These are phyloP conservation scores for Aspergillus phoenicis DNA, from an alignment of 2,329 filamentous ascomycete genomes.

Conservation along the genomic window DNA sequence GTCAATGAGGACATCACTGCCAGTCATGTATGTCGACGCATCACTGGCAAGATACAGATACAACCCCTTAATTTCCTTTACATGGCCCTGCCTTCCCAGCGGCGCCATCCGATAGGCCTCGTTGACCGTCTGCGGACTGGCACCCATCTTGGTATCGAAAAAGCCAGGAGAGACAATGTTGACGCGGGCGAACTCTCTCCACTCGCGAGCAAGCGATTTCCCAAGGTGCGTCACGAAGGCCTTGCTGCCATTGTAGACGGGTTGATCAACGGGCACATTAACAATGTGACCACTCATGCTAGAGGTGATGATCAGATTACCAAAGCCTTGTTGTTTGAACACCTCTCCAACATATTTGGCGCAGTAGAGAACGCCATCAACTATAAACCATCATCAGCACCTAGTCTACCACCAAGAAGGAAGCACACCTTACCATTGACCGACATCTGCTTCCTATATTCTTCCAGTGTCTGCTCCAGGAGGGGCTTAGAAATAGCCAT, in stretches of 20 bases:
- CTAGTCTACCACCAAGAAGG: no score
- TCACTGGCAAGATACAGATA: slow-evolving; percentile 52
- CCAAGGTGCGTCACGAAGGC: slow-evolving; percentile 60
- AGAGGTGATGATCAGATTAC: slow-evolving; percentile 54
- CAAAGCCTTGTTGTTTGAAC: slow-evolving; percentile 46
- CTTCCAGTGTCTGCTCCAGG: slow-evolving; percentile 55
- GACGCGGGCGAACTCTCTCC: slow-evolving; percentile 60
- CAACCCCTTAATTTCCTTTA: slow-evolving; percentile 42
- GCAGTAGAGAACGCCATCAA: slow-evolving; percentile 53
- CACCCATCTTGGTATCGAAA: slow-evolving; percentile 60
- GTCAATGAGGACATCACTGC: slow-evolving; percentile 53
- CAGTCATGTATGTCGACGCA: slow-evolving; percentile 53
- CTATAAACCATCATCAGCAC: slow-evolving; percentile 17
- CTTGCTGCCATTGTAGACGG: slow-evolving; percentile 61
- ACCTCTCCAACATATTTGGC: slow-evolving; percentile 50
- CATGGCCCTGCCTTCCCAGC: slow-evolving; percentile 43
- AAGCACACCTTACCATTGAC: slow-evolving; percentile 51
- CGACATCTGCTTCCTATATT: slow-evolving; percentile 56
- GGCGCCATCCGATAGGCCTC: slow-evolving; percentile 53
- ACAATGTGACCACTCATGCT: slow-evolving; percentile 56
- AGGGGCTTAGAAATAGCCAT: slow-evolving; percentile 60
- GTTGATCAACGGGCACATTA: slow-evolving; percentile 57
- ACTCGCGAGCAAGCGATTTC: slow-evolving; percentile 59
- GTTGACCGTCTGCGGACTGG: slow-evolving; percentile 46
- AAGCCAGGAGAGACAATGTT: slow-evolving; percentile 59